These are phyloP conservation scores for Ananas comosus DNA, from an alignment of 176 grass and related monocot genomes.

Conservation along the genomic window DNA sequence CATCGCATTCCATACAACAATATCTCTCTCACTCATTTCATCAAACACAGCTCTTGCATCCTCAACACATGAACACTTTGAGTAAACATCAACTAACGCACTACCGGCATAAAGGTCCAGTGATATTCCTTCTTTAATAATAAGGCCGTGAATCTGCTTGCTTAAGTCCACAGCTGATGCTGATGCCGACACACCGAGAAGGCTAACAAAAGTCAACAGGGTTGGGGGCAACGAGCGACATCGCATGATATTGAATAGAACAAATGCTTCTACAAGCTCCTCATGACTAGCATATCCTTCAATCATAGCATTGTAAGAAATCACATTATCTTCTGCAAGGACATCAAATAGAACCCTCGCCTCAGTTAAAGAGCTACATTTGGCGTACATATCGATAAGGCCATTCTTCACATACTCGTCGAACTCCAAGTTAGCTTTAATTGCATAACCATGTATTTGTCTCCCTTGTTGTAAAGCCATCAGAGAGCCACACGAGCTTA, in stretches of 20 bases:
- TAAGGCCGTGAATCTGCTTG: slow-evolving; percentile 60
- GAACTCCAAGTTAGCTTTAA: slow-evolving; percentile 51
- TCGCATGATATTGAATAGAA: slow-evolving; percentile 57
- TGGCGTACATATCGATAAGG: slow-evolving; percentile 71
- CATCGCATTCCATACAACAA: slow-evolving; percentile 73
- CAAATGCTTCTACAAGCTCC: slow-evolving; percentile 32
- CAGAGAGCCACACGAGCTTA: slow-evolving; percentile 52
- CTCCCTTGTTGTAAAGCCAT: slow-evolving; percentile 44
- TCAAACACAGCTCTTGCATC: slow-evolving; percentile 59
- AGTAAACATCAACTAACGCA: slow-evolving; percentile 71
- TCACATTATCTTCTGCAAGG: slow-evolving; percentile 32
- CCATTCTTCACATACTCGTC: slow-evolving; percentile 69
- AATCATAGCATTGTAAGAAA: slow-evolving; percentile 78
- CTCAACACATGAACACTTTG: slow-evolving; percentile 52
- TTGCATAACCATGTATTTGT: slow-evolving; percentile 54
- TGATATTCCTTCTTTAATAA: slow-evolving; percentile 50
- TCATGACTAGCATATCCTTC: slow-evolving; percentile 65
- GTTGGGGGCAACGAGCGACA: slow-evolving; percentile 37
- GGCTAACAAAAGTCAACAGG: slow-evolving; percentile 51
- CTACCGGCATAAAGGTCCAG: slow-evolving; percentile 46
- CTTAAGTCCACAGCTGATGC: slow-evolving; percentile 38
- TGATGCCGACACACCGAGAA: slow-evolving; percentile 54
- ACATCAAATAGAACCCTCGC: slow-evolving; percentile 55
- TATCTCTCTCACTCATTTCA: slow-evolving; percentile 41
- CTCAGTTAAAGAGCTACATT: slow-evolving; percentile 41